phyloP scores from a whole-genome alignment of 192 early-diverging fungal genomes.

The Haplosporangium gracile region DNA sequence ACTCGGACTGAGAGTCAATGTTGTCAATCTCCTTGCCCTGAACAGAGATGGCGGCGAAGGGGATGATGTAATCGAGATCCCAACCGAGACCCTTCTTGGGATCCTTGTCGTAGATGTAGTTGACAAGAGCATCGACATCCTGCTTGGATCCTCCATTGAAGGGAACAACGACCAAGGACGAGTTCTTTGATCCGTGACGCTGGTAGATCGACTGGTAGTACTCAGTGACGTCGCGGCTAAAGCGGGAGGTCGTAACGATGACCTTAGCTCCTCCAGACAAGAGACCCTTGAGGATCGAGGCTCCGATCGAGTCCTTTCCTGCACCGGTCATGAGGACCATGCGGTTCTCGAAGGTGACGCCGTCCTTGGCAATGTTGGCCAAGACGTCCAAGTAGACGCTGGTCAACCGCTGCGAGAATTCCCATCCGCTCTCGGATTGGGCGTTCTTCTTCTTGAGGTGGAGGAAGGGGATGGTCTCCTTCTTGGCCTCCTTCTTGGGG shows the following conservation, averaged over 20 bases:
- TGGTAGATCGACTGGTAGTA: constrained; percentile 93
- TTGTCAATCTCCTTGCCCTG: constrained; percentile 88
- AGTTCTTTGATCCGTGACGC: constrained; percentile 88
- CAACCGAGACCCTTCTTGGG: constrained; percentile 82
- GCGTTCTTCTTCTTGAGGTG: constrained; percentile 80
- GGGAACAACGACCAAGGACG: constrained; percentile 88
- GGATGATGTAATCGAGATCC: constrained; percentile 96
- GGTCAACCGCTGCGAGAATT: constrained; percentile 84
- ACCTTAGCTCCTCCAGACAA: constrained; percentile 90
- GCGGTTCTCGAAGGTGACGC: constrained; percentile 89
- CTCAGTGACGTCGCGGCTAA: constrained; percentile 81
- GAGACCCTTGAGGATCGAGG: constrained; percentile 84
- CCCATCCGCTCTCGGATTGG: constrained; percentile 82
- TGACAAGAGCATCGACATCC: constrained; percentile 84
- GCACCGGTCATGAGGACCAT: constrained; percentile 91
- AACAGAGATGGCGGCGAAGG: constrained; percentile 95
- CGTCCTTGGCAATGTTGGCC: constrained; percentile 82
- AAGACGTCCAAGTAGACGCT: constrained; percentile 87
- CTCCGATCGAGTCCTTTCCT: constrained; percentile 91
- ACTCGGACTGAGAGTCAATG: constrained; percentile 90
- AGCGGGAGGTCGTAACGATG: constrained; percentile 93
- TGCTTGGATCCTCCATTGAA: constrained; percentile 94
- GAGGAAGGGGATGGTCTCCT: constrained; percentile 83
- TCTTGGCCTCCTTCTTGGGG: constrained; percentile 66
- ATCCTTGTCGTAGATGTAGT: constrained; percentile 89